These are phyloP conservation scores for Biscogniauxia mediterranea DNA, from an alignment of 2,329 filamentous ascomycete species.

Conservation along the genomic window DNA sequence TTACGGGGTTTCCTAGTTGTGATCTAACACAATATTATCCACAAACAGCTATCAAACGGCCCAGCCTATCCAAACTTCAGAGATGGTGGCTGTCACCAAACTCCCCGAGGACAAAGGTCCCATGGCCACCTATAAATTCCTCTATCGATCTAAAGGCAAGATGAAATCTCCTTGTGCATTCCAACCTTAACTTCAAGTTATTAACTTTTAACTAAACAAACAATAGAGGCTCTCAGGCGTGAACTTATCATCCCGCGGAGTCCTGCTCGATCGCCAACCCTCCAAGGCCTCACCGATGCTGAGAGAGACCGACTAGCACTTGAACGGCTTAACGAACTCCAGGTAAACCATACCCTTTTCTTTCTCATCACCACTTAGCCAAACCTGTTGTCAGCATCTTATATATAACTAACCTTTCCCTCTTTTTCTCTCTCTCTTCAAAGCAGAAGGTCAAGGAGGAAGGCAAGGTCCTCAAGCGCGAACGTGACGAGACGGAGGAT, in stretches of 20 bases:
- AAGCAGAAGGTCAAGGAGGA: conserved; percentile 17
- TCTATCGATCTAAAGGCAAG: conserved; percentile 34
- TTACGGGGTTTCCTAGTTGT: not conserved
- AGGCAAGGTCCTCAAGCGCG: conserved; percentile 26
- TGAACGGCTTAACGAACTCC: conserved; percentile 30
- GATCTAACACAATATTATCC: not conserved
- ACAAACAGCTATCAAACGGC: conserved; percentile 15
- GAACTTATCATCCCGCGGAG: conserved; percentile 35
- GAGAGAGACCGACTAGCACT: conserved; percentile 31
- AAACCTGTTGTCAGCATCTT: not conserved
- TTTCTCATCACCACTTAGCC: too few relatives aligned
- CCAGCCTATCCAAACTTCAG: not conserved
- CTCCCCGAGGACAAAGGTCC: conserved; percentile 22
- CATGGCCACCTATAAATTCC: conserved; percentile 30
- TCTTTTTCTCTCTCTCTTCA: not conserved
- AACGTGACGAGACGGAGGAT: conserved; percentile 26
- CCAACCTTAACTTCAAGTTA: not conserved
- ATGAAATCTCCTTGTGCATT: not conserved
- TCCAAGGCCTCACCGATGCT: conserved; percentile 21
- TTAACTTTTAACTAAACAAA: too few relatives aligned
- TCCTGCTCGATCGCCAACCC: conserved; percentile 19
- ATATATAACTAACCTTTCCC: too few relatives aligned
- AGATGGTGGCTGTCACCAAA: too few relatives aligned
- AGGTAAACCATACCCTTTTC: conserved; percentile 16
- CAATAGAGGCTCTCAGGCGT: conserved; percentile 31